Percentiles rank a stretch among this genome's conserved stretches.
Evolutionary conservation across 306 rosid genomes (phyloP).

Genomic region (Acmispon strigosus): DNA sequence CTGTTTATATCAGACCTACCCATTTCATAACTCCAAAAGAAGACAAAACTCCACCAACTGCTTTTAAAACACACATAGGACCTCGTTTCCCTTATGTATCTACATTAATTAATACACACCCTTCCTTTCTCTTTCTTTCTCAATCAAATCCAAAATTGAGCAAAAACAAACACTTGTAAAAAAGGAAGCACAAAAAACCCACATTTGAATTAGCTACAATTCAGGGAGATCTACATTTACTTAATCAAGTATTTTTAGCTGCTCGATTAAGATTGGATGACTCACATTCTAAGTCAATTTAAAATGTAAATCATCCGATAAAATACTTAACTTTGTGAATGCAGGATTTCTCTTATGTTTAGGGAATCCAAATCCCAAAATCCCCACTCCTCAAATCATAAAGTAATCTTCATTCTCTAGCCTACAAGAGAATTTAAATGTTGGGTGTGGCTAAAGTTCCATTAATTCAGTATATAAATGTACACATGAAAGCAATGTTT

Average conservation of each 20-base stretch:
- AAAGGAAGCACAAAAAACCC: not conserved
- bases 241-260: no score
- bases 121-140: conserved; percentile 11
- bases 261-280: no score
- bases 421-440: conserved; percentile 31
- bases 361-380: not conserved
- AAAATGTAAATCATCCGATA: no score
- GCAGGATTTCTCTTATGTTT: no score
- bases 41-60: conserved; percentile 56
- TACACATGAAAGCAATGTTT: conserved; percentile 19
- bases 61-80: conserved; percentile 33
- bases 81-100: conserved; percentile 31
- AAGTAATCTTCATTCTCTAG: conserved; percentile 22
- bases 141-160: conserved; percentile 43
- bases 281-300: no score
- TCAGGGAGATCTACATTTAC: no score
- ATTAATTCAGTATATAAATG: not conserved
- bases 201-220: no score
- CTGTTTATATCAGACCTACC: conserved; percentile 43
- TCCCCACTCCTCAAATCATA: conserved; percentile 28
- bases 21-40: conserved; percentile 45
- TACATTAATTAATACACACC: not conserved
- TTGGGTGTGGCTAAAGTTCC: conserved; percentile 27
- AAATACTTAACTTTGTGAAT: no score
- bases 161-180: not conserved